phyloP scores from a whole-genome alignment of 805 yeast species.

The Zygosaccharomyces gambellarensis region DNA sequence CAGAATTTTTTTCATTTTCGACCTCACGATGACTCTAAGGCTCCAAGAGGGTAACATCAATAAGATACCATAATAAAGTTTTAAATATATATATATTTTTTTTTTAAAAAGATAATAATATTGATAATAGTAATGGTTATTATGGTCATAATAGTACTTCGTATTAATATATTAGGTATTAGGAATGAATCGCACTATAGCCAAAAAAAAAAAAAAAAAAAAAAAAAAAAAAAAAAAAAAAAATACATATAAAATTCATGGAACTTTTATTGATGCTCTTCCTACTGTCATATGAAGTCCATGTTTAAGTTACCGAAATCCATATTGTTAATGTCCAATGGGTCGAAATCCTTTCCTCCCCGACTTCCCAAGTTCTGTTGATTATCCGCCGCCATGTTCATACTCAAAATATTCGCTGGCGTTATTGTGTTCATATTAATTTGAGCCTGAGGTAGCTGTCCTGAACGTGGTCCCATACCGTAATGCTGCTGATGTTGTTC shows the following conservation, averaged over 20 bases:
- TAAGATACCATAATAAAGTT: no score
- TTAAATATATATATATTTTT: no score
- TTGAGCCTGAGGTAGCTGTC: conserved; percentile 10
- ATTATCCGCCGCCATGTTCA: conserved; percentile 16
- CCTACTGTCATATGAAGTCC: conserved; percentile 25
- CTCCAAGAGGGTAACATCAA: conserved; percentile 3
- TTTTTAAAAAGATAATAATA: not conserved
- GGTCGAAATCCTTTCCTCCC: conserved; percentile 15
- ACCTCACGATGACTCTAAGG: not conserved
- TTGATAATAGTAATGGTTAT: no score
- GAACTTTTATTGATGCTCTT: not conserved
- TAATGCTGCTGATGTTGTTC: conserved; percentile 11
- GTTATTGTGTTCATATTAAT: conserved; percentile 19
- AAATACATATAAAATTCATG: not conserved
- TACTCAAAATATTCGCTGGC: conserved; percentile 22
- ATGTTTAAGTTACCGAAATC: conserved; percentile 30
- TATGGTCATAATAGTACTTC: not conserved
- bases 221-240: no score
- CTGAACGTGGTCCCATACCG: conserved; percentile 1
- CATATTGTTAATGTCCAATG: conserved; percentile 27
- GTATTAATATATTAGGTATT: not conserved
- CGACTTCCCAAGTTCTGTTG: conserved; percentile 9
- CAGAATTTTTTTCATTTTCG: conserved; percentile 4
- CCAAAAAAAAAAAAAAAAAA: not conserved
- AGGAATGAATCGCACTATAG: conserved; percentile 1